A percentile compares a stretch with the other conserved stretches of the same genome.
Conservation (phyloP, 2,329 filamentous ascomycete genomes). For the Ploettnerulaceae sp. region DNA sequence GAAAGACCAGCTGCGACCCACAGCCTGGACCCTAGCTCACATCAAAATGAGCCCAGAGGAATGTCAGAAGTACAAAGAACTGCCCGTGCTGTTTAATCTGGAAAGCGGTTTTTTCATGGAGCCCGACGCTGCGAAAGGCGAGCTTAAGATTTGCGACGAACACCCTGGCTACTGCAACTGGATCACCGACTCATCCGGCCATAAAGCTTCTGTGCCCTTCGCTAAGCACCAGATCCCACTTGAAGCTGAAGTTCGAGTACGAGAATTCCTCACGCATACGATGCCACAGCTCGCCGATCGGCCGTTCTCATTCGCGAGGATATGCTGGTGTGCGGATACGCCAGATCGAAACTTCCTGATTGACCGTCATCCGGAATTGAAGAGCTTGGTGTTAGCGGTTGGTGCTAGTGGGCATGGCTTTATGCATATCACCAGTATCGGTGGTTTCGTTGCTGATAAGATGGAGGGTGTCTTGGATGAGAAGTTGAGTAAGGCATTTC, state of each 20-base stretch:
- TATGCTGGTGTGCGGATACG: constrained; percentile 55
- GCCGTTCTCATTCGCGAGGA: constrained; percentile 44
- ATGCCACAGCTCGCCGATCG: constrained; percentile 49
- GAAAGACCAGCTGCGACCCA: constrained; percentile 48
- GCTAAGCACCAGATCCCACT: constrained; percentile 40
- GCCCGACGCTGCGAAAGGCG: constrained; percentile 41
- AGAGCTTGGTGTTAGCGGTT: constrained; percentile 42
- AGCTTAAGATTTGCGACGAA: constrained; percentile 50
- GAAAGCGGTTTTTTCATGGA: constrained; percentile 47
- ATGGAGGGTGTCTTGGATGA: constrained; percentile 42
- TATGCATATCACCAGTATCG: constrained; percentile 47
- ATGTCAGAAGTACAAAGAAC: constrained; percentile 39
- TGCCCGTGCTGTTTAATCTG: constrained; percentile 47
- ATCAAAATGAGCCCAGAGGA: constrained; percentile 45
- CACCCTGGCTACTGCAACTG: constrained; percentile 53
- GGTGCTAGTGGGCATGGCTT: constrained; percentile 50
- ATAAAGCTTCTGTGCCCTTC: constrained; percentile 17
- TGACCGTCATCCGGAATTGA: constrained; percentile 42
- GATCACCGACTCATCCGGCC: constrained; percentile 21
- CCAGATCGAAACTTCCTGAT: constrained; percentile 50
- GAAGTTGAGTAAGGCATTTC: constrained; percentile 39
- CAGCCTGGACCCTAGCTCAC: constrained; percentile 50
- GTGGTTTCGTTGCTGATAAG: constrained; percentile 44
- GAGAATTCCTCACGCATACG: constrained; percentile 45
- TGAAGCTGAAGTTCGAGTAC: constrained; percentile 43